Evolutionary conservation across 805 yeast species (phyloP).

Genomic region (Ogataea neopini): DNA sequence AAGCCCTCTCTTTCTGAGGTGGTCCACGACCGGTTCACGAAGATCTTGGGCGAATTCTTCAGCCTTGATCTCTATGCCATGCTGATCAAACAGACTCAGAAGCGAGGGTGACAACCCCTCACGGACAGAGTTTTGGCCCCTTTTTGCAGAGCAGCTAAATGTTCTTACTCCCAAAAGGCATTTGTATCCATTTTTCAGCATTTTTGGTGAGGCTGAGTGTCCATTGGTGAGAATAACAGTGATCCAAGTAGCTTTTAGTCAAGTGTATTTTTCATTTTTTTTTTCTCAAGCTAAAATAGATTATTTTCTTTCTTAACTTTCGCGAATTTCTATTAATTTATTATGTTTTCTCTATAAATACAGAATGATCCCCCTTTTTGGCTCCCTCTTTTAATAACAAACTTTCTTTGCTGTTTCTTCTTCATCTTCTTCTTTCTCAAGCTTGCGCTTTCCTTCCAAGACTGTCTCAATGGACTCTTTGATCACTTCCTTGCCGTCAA

Average conservation of each 20-base stretch:
- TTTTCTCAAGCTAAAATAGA: too few relatives aligned
- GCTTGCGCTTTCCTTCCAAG: slow-evolving; percentile 15
- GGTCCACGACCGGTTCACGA: slow-evolving; percentile 40
- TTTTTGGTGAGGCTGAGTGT: background rate
- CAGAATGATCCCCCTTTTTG: background rate
- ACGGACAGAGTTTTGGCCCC: background rate
- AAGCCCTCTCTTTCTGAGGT: slow-evolving; percentile 48
- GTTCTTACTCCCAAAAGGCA: background rate
- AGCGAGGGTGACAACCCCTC: slow-evolving; percentile 19
- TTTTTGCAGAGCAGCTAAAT: background rate
- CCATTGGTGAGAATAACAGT: background rate
- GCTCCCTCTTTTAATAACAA: background rate
- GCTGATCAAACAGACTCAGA: slow-evolving; percentile 16
- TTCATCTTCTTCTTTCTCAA: background rate
- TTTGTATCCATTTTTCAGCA: slow-evolving; percentile 1
- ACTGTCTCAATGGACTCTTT: slow-evolving; percentile 24
- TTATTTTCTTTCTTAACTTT: background rate
- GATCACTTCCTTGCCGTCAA: slow-evolving; percentile 46
- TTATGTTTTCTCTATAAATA: background rate
- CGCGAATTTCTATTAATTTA: slow-evolving; percentile 1
- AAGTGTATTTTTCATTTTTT: slow-evolving; percentile 1
- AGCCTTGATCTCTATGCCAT: slow-evolving; percentile 22
- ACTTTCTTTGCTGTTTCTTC: slow-evolving; percentile 1
- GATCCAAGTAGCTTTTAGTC: background rate
- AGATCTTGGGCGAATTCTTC: slow-evolving; percentile 34